phyloP scores from a whole-genome alignment of 805 yeast genomes.

The Barnettozyma botsteinii region DNA sequence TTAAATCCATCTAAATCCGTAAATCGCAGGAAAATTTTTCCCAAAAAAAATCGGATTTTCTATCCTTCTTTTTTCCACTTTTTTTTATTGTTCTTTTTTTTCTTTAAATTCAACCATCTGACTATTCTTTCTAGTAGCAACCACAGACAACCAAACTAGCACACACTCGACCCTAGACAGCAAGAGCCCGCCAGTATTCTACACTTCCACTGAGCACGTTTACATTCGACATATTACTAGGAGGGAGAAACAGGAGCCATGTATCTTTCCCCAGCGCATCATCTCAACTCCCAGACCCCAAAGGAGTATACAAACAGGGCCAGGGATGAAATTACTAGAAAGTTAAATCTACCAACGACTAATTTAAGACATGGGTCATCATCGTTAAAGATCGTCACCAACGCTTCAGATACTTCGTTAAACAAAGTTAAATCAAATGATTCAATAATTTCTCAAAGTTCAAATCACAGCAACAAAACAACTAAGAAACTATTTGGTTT shows the following conservation, averaged over 20 bases:
- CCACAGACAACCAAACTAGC: too few relatives aligned
- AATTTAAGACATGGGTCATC: constrained; percentile 26
- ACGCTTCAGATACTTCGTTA: constrained; percentile 22
- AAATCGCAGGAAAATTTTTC: too few relatives aligned
- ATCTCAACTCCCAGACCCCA: constrained; percentile 22
- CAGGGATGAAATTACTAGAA: constrained; percentile 25
- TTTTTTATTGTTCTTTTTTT: too few relatives aligned
- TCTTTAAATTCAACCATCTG: too few relatives aligned
- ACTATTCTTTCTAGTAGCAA: too few relatives aligned
- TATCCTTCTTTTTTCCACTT: too few relatives aligned
- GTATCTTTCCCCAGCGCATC: constrained; percentile 22
- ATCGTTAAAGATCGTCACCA: constrained; percentile 24
- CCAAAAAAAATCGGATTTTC: too few relatives aligned
- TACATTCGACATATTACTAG: too few relatives aligned
- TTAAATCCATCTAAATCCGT: too few relatives aligned
- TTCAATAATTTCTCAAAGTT: constrained; percentile 16
- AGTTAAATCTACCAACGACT: constrained; percentile 18
- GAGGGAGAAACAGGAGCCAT: constrained; percentile 10
- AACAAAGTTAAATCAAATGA: constrained; percentile 19
- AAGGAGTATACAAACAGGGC: constrained; percentile 27
- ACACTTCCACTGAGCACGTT: too few relatives aligned
- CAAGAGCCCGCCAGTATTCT: too few relatives aligned
- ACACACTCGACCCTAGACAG: too few relatives aligned
- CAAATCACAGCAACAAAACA: neutral
- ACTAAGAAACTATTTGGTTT: constrained; percentile 7